Conservation (phyloP, 1,139 yeast genomes). For the Geotrichum klebahnii region DNA sequence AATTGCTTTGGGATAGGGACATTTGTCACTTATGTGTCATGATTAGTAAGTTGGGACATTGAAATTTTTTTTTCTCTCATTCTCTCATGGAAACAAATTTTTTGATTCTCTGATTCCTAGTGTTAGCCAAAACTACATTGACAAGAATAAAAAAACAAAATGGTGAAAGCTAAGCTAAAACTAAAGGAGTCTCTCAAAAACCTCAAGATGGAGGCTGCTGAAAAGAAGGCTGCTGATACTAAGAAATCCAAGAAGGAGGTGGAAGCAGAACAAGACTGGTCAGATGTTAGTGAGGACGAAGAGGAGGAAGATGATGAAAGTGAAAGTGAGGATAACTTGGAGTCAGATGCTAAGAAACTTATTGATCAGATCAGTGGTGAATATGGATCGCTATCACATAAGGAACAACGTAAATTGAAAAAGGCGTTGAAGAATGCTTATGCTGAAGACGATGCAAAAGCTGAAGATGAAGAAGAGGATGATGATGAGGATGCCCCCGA, state of each 20-base stretch:
- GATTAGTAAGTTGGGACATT: conserved; percentile 11
- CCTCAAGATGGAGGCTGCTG: conserved; percentile 36
- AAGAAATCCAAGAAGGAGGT: conserved; percentile 18
- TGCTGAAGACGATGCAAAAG: conserved; percentile 22
- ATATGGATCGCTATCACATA: conserved; percentile 30
- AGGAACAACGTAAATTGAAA: conserved; percentile 28
- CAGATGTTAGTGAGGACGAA: conserved; percentile 25
- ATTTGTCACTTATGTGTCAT: neutral
- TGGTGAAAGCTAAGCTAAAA: conserved; percentile 53
- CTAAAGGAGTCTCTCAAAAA: conserved; percentile 27
- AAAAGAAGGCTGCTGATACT: conserved; percentile 45
- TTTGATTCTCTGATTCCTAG: neutral
- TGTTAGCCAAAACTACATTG: neutral
- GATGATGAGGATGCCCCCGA: conserved; percentile 22
- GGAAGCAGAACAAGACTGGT: conserved; percentile 27
- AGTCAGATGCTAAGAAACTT: conserved; percentile 8
- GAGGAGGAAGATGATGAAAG: conserved; percentile 23
- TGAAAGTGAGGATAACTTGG: conserved; percentile 13
- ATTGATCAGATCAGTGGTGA: conserved; percentile 7
- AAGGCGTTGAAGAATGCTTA: conserved; percentile 24
- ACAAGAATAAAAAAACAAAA: conserved; percentile 14
- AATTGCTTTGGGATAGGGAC: neutral
- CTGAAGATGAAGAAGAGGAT: conserved; percentile 23
- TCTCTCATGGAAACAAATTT: neutral
- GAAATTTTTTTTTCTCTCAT: conserved; percentile 1